Evolutionary conservation across 306 rosid species (phyloP).

Genomic region (Mimosa pudica): DNA sequence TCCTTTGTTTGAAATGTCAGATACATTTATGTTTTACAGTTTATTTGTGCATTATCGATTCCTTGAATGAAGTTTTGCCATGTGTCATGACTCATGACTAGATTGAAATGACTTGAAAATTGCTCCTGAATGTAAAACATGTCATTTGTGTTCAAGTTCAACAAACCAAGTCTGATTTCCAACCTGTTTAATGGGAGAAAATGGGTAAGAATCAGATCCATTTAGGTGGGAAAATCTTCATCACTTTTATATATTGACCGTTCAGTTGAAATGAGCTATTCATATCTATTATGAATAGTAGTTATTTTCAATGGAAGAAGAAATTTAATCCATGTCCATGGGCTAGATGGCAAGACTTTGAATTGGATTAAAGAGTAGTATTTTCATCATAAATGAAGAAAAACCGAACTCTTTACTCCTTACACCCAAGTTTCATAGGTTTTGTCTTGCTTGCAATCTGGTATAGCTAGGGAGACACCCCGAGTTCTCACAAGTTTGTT

Average conservation of each 20-base stretch:
- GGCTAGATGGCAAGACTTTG: neutral
- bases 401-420: too few relatives aligned
- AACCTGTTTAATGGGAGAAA: slow-evolving; percentile 65
- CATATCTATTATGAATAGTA: neutral
- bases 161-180: slow-evolving; percentile 57
- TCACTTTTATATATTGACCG: neutral
- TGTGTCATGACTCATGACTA: neutral
- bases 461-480: neutral
- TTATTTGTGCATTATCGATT: neutral
- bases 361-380: neutral
- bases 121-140: neutral
- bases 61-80: neutral
- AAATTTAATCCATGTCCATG: neutral
- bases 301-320: neutral
- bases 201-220: slow-evolving; percentile 62
- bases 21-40: neutral
- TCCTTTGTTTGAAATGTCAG: neutral
- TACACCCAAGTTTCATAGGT: neutral
- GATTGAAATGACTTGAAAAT: neutral
- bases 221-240: neutral
- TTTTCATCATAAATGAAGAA: too few relatives aligned
- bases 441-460: neutral
- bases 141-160: slow-evolving; percentile 59
- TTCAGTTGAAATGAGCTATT: neutral
- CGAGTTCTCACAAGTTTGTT: slow-evolving; percentile 4